Evolutionary conservation across 2,329 filamentous ascomycete species (phyloP), one percentile per base, ranked within the genome.

Genomic region (Alternaria sp.): DNA sequence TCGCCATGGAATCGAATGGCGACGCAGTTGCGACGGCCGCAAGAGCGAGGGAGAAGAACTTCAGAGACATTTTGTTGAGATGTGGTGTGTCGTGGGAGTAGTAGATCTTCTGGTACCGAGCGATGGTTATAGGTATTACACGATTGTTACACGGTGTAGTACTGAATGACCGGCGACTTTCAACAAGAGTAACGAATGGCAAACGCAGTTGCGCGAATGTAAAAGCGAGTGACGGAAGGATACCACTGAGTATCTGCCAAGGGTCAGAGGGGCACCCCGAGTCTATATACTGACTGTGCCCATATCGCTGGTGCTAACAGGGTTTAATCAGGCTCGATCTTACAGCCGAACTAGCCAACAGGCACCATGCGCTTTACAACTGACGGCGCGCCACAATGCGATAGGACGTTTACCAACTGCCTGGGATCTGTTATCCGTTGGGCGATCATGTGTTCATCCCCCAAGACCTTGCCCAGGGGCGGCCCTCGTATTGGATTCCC

Each of bases 31-130:
- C 70, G 44, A 69, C 64, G 37, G 70, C 67, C 25, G 68, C 65
- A 43, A 79, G 69, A 59, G 69, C 68, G 43, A 79, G 66, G 10
- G 66, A 60, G 33, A 77, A 43, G 50, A 70, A 57, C 60, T 68
- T 75, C 26, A 71, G 59, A 28, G 72, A 71, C 75, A 77, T 77
- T 20, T 49, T 60, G 60, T 37, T 41, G 23, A 20, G 28, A 6
- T 37, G 14, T n/a, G 10, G 20, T 58, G 56, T 54, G 14, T 28
- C 49, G 15, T 46, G 14, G 33, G n/a, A 14, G 15, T 15, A 14
- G 41, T 44, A 55, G 23, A 23, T 43, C 37, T 53, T 30, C 8
- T 5, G 23, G 23, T 49, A 44, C 8, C 25, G 50, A 45, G 55
- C 33, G 45, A 21, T 30, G 33, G 26, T 60, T 47, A 46, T 28